A percentile compares a stretch with the other conserved stretches of the same genome.
phyloP scores from a whole-genome alignment of 75 land plant genomes.

The Cupressus sempervirens region DNA sequence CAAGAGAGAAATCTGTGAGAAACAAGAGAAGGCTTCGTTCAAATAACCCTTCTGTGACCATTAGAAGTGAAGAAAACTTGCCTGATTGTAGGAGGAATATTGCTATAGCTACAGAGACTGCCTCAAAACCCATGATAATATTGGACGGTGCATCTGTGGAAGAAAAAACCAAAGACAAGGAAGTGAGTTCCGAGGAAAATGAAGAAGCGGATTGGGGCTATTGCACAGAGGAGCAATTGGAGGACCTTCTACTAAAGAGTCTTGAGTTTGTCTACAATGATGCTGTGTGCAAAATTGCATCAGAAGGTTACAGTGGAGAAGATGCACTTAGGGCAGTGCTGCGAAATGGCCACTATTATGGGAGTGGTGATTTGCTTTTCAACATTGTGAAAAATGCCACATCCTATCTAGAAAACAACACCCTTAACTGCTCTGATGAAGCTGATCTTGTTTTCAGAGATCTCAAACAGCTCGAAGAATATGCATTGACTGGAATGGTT shows the following conservation, averaged over 20 bases:
- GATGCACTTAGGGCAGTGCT: slow-evolving; percentile 20
- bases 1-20: slow-evolving; percentile 8
- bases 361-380: slow-evolving; percentile 26
- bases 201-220: slow-evolving; percentile 27
- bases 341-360: slow-evolving; percentile 19
- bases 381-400: slow-evolving; percentile 51
- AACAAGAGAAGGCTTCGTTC: slow-evolving; percentile 11
- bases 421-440: slow-evolving; percentile 11
- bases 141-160: not conserved
- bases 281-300: slow-evolving; percentile 16
- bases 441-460: slow-evolving; percentile 33
- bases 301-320: slow-evolving; percentile 12
- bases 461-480: slow-evolving; percentile 62
- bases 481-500: slow-evolving; percentile 62
- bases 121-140: not conserved
- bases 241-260: slow-evolving; percentile 21
- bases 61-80: not conserved
- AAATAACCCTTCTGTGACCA: not conserved
- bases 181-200: not conserved
- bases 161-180: slow-evolving; percentile 7
- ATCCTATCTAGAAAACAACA: slow-evolving; percentile 29
- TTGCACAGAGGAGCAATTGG: slow-evolving; percentile 27
- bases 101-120: not conserved
- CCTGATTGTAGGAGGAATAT: slow-evolving; percentile 1
- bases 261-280: slow-evolving; percentile 23